Base-by-base conservation (phyloP, 345 rosid genomes). In the Carallia pectinifolia region DNA sequence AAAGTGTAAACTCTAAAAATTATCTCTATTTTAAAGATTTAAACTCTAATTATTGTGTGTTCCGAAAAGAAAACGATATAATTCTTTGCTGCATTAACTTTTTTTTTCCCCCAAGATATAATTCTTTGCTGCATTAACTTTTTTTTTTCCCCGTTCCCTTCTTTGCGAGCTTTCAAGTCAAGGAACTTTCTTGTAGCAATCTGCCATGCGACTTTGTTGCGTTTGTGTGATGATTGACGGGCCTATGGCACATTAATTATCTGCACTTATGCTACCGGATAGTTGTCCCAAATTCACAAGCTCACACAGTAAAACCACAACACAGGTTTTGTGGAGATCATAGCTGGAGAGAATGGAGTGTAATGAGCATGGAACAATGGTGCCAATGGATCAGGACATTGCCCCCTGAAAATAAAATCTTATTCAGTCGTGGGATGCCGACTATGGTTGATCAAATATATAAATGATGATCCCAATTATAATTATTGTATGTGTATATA, bases 151-250 rank as follows among this genome's bases (percentile, higher is more conserved):
- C 23, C 23, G 23, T 2, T 7, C 13, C 2, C 13, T 6, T 16
- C 63, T 67, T 27, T 68, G 12, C 40, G 65, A 58, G 58, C 62
- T 79, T 48, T 58, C 64, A 54, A 59, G 61, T 60, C 65, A 36
- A 53, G 67, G 27, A 67, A 71, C 67, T 68, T 70, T 74, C 66
- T 62, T 47, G 10, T 3, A 7, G 18, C 27, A 44, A 33, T 10
- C 58, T 39, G 19, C 29, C 9, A 31, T 6, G 9, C 27, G 33
- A 64, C 64, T 63, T 23, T 7, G n/a, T 52, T 47, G 61, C 4
- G 39, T 29, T 12, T n/a, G 50, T 29, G 47, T 30, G 10, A 58
- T 58, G 62, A 68, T 68, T 44, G 60, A 36, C 2, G 37, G 17
- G 17, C 16, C 50, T 36, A 30, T 16, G 10, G 10, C 27, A 6